phyloP scores from a whole-genome alignment of 306 rosid genomes.

The Trifolium fragiferum region DNA sequence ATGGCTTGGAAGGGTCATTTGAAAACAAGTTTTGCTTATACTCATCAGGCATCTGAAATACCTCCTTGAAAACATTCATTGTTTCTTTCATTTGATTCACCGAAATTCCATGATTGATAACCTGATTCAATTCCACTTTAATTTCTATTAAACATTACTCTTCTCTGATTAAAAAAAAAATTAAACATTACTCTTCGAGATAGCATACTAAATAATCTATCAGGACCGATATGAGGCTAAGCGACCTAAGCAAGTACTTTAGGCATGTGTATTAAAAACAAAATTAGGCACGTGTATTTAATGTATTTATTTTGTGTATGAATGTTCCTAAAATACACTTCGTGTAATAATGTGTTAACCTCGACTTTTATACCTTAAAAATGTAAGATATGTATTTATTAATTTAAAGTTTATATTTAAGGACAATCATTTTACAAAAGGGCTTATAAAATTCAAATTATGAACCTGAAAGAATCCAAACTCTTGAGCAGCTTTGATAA shows the following conservation, averaged over 20 bases:
- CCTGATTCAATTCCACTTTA: conserved; percentile 30
- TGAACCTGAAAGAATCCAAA: conserved; percentile 51
- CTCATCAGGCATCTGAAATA: conserved; percentile 40
- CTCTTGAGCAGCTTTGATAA: conserved; percentile 42
- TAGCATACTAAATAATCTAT: background rate
- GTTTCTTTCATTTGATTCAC: conserved; percentile 30
- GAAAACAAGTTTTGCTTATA: conserved; percentile 37
- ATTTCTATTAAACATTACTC: background rate
- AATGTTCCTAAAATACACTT: too few relatives aligned
- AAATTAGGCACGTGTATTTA: too few relatives aligned
- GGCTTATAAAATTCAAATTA: background rate
- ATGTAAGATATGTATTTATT: too few relatives aligned
- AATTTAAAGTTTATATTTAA: too few relatives aligned
- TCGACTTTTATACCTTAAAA: too few relatives aligned
- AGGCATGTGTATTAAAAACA: too few relatives aligned
- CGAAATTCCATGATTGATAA: conserved; percentile 42
- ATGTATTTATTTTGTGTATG: too few relatives aligned
- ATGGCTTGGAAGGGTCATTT: conserved; percentile 34
- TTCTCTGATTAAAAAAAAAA: too few relatives aligned
- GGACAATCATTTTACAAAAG: too few relatives aligned
- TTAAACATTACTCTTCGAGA: background rate
- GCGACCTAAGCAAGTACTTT: too few relatives aligned
- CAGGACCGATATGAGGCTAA: too few relatives aligned
- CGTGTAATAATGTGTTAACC: too few relatives aligned
- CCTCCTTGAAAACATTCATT: conserved; percentile 38